phyloP scores from a whole-genome alignment of 192 early-diverging fungal genomes.

The Mycoemilia scoparia region DNA sequence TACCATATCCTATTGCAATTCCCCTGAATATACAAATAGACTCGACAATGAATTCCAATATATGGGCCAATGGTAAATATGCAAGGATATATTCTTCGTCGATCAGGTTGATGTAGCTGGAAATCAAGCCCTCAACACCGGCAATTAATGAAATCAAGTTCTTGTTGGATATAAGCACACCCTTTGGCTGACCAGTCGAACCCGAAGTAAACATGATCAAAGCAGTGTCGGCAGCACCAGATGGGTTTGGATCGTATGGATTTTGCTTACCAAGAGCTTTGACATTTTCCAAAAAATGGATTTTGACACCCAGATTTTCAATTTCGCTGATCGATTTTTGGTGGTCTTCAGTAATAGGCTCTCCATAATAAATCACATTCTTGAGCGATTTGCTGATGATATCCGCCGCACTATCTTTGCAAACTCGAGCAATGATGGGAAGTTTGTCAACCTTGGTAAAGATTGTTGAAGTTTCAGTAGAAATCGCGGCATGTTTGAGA shows the following conservation, averaged over 20 bases:
- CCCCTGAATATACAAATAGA: conserved; percentile 46
- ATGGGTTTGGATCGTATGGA: conserved; percentile 42
- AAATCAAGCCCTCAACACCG: conserved; percentile 29
- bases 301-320: conserved; percentile 21
- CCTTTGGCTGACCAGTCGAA: conserved; percentile 86
- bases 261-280: conserved; percentile 40
- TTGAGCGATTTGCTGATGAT: conserved; percentile 21
- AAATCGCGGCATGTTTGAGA: conserved; percentile 65
- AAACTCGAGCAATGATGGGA: conserved; percentile 4
- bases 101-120: conserved; percentile 16
- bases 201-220: conserved; percentile 87
- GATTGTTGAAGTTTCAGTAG: conserved; percentile 49
- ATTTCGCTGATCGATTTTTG: no score
- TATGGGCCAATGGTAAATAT: conserved; percentile 79
- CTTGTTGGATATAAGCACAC: conserved; percentile 66
- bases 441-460: conserved; percentile 38
- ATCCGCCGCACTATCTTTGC: no score
- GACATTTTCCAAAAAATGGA: conserved; percentile 42
- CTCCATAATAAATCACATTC: conserved; percentile 32
- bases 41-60: conserved; percentile 77
- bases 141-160: conserved; percentile 54
- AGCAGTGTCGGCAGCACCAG: conserved; percentile 49
- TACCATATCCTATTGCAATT: conserved; percentile 44
- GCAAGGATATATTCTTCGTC: conserved; percentile 44
- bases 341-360: conserved; percentile 22